Evolutionary conservation across 768 basidiomycete species (phyloP).

Genomic region (Rhizopogon salebrosus): DNA sequence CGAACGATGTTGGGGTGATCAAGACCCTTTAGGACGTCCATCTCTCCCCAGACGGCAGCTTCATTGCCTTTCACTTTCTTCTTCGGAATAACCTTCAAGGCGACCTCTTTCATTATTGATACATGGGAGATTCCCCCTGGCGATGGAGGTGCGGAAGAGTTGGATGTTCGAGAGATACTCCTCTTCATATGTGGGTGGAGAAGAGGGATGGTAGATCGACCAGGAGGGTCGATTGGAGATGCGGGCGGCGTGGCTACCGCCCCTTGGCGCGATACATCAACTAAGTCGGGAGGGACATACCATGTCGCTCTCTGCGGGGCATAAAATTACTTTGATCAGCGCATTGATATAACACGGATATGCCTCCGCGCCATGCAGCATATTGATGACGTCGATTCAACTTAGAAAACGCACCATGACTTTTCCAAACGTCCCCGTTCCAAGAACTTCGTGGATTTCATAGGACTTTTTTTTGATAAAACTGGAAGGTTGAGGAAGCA

Average conservation of each 20-base stretch:
- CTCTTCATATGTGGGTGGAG: constrained; percentile 23
- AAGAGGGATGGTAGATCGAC: constrained; percentile 24
- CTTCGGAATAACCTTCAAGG: constrained; percentile 89
- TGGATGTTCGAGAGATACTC: constrained; percentile 15
- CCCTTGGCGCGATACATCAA: constrained; percentile 51
- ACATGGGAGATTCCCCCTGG: constrained; percentile 11
- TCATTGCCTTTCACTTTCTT: constrained; percentile 94
- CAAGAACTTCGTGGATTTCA: constrained; percentile 66
- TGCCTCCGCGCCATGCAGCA: not conserved
- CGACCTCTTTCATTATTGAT: constrained; percentile 63
- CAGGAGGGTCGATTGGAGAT: constrained; percentile 15
- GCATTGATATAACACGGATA: not conserved
- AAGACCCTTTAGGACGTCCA: constrained; percentile 85
- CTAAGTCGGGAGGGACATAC: constrained; percentile 64
- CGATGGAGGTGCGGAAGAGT: constrained; percentile 21
- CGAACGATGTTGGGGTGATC: constrained; percentile 89
- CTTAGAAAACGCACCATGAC: constrained; percentile 57
- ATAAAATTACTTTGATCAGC: not conserved
- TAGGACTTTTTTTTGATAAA: constrained; percentile 85
- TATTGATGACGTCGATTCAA: not conserved
- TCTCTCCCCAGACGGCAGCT: constrained; percentile 84
- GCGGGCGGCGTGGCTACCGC: constrained; percentile 37
- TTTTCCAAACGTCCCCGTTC: constrained; percentile 86
- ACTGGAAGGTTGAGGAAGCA: constrained; percentile 81
- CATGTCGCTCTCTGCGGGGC: constrained; percentile 62